Percentiles rank a stretch among this genome's conserved stretches.
phyloP scores from a whole-genome alignment of 495 filamentous ascomycete genomes.

The Xylaria bambusicola region DNA sequence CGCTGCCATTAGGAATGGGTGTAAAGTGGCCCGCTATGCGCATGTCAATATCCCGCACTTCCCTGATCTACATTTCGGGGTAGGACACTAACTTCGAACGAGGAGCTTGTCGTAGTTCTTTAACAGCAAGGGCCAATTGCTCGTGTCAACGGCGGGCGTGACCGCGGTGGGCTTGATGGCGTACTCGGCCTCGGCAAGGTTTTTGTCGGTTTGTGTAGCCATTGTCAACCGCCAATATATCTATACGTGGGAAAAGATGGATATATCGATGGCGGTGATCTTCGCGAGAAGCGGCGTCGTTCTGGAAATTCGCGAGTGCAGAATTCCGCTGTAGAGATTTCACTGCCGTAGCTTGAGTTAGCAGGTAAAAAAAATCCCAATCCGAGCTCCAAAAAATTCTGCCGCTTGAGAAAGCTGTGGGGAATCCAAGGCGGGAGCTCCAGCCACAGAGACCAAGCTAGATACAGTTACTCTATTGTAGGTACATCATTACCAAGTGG shows the following conservation, averaged over 20 bases:
- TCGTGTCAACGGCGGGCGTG: slow-evolving; percentile 71
- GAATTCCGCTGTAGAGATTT: slow-evolving; percentile 23
- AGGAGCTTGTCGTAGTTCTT: slow-evolving; percentile 79
- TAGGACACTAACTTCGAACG: slow-evolving; percentile 49
- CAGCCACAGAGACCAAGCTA: slow-evolving; percentile 21
- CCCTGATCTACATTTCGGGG: background rate
- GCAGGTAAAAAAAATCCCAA: slow-evolving; percentile 22
- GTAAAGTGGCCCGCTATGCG: slow-evolving; percentile 75
- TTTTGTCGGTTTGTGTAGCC: slow-evolving; percentile 61
- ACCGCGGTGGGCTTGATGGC: slow-evolving; percentile 83
- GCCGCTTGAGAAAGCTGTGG: slow-evolving; percentile 9
- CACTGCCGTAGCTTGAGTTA: background rate
- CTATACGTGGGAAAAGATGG: slow-evolving; percentile 12
- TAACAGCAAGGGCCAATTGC: slow-evolving; percentile 83
- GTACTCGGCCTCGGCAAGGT: slow-evolving; percentile 70
- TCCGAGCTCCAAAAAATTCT: slow-evolving; percentile 40
- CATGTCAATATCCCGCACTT: slow-evolving; percentile 6
- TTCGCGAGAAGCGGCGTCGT: slow-evolving; percentile 17
- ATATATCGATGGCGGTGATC: slow-evolving; percentile 23
- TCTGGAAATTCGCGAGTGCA: slow-evolving; percentile 12
- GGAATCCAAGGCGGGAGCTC: slow-evolving; percentile 15
- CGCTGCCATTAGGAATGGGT: slow-evolving; percentile 84
- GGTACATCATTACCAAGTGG: too few relatives aligned
- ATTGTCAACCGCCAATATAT: slow-evolving; percentile 42
- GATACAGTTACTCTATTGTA: too few relatives aligned